Evolutionary conservation across 768 basidiomycete species (phyloP), one percentile per base, ranked within the genome.

Genomic region (Rhizopogon vesiculosus): DNA sequence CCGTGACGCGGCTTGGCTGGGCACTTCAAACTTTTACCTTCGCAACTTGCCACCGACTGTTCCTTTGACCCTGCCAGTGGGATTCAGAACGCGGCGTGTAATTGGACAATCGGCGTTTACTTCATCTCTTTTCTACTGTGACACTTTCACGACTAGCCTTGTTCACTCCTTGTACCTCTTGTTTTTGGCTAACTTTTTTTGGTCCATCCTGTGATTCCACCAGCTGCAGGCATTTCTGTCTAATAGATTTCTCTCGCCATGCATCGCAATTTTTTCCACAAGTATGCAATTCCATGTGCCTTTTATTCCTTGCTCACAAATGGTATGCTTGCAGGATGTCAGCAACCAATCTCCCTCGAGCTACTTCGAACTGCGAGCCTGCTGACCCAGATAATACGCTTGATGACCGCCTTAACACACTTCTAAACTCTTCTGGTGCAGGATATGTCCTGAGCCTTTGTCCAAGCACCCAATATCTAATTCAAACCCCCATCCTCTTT

Each of bases 361-460:
- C 42, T 8, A 33, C 57, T 15, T 44, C 61, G 4, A 58, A 13
- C 18, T 75, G 74, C 60, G 59, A 68, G 42, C 56, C 72, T n/a
- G 74, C 86, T 19, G 74, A 84, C 60, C 86, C 89, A 6, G 70
- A 80, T 42, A 82, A 84, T 35, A 81, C 85, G 18, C 57, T 82
- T 2, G 85, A 87, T 3, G 79, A 84, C 64, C 80, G 86, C 18
- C 67, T 91, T 55, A 88, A 91, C 65, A 72, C 66, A 0, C 78
- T 85, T 38, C 78, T 91, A 44, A 82, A 80, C 56, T 79, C 83
- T 5, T 84, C 84, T 18, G 87, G 89, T 12, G 65, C 79, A 42
- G 86, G 85, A 25, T 93, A 83, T 66, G 74, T 76, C 6, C 78
- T 94, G 5, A 74, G 71, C 13, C 76, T 94, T 3, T 94, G 92